A percentile compares a stretch with the other conserved stretches of the same genome.
These are phyloP conservation scores for Penicillium aurantiogriseum DNA, from an alignment of 2,329 filamentous ascomycete species.

Conservation along the genomic window DNA sequence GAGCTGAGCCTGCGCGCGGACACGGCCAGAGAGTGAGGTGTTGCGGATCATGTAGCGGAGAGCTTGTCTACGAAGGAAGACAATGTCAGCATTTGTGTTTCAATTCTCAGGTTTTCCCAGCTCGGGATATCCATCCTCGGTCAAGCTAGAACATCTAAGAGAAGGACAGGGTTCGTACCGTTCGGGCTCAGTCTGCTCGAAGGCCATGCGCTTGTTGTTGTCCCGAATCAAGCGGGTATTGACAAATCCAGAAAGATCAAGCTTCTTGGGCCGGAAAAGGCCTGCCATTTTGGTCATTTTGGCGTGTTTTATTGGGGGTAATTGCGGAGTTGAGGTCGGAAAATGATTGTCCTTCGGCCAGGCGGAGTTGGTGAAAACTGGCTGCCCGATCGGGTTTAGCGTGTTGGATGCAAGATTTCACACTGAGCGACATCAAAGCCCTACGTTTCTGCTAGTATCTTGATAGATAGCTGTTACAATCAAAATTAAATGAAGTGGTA, in stretches of 20 bases:
- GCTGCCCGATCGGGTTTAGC: conserved; percentile 29
- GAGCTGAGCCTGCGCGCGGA: conserved; percentile 87
- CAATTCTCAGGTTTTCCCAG: neutral
- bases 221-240: conserved; percentile 88
- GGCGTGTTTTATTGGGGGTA: conserved; percentile 10
- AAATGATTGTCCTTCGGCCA: conserved; percentile 16
- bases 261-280: conserved; percentile 84
- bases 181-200: conserved; percentile 80
- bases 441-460: neutral
- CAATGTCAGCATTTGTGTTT: neutral
- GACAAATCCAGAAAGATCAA: conserved; percentile 83
- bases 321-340: conserved; percentile 11
- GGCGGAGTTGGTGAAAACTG: conserved; percentile 26
- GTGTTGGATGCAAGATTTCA: conserved; percentile 11
- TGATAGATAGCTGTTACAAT: neutral
- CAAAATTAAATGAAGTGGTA: neutral
- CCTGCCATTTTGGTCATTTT: conserved; percentile 49
- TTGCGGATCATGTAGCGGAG: conserved; percentile 92
- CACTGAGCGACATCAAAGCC: neutral
- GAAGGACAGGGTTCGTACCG: conserved; percentile 56
- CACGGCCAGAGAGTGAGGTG: conserved; percentile 75
- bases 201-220: conserved; percentile 94
- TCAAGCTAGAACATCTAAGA: neutral
- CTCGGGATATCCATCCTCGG: too few relatives aligned
- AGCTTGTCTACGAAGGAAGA: conserved; percentile 66